Evolutionary conservation across 306 rosid species (phyloP).

Genomic region (Hylodesmum podocarpum): DNA sequence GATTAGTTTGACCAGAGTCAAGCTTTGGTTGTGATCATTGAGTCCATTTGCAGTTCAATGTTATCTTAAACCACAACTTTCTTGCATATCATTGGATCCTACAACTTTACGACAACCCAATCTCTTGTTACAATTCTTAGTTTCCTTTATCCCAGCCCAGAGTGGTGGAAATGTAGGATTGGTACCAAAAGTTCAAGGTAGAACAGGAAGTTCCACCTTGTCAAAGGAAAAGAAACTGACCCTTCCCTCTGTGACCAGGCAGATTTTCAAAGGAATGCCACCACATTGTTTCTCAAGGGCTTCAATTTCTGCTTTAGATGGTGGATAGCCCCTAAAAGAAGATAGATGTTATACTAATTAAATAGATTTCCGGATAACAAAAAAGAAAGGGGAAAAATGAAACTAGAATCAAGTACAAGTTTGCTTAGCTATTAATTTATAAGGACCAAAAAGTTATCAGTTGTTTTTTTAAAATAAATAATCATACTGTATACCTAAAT

Average conservation of each 20-base stretch:
- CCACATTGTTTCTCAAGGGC: constrained; percentile 50
- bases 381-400: background rate
- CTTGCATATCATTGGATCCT: background rate
- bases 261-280: constrained; percentile 59
- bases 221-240: constrained; percentile 72
- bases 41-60: background rate
- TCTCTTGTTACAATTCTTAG: no score
- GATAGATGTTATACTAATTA: constrained; percentile 6
- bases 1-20: background rate
- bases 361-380: constrained; percentile 3
- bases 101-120: no score
- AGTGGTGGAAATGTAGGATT: background rate
- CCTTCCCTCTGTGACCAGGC: constrained; percentile 60
- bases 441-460: background rate
- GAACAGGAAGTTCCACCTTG: constrained; percentile 60
- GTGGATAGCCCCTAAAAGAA: constrained; percentile 57
- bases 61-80: constrained; percentile 11
- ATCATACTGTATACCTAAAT: background rate
- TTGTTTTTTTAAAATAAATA: background rate
- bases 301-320: constrained; percentile 55
- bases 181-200: constrained; percentile 46
- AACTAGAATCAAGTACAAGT: background rate
- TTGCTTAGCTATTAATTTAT: background rate
- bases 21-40: background rate
- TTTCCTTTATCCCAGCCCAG: no score